Conservation (phyloP, 257 asterid species). For the Gynochthodes officinalis region DNA sequence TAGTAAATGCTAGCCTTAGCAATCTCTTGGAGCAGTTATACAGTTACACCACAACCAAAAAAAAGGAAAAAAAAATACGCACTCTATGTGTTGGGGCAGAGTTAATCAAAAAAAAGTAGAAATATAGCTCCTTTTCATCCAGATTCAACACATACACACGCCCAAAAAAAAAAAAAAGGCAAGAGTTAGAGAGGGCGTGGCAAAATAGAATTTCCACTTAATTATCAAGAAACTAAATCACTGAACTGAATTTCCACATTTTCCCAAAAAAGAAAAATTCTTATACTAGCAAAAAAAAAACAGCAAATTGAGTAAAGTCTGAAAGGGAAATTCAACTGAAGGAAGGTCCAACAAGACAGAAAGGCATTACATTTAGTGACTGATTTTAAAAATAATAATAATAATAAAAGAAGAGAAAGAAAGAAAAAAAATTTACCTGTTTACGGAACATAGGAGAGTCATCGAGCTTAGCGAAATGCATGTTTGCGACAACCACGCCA, state of each 20-base stretch:
- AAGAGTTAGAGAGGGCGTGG: neutral
- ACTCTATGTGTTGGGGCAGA: neutral
- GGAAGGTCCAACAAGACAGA: neutral
- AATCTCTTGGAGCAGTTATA: too few relatives aligned
- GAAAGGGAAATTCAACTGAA: neutral
- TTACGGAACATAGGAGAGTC: constrained; percentile 99
- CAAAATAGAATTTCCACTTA: neutral
- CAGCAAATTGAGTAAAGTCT: neutral
- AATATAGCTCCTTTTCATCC: neutral
- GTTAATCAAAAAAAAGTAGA: neutral
- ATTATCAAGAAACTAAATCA: neutral
- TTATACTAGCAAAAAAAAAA: neutral
- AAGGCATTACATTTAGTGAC: neutral
- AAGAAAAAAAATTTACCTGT: constrained; percentile 52
- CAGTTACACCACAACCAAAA: neutral
- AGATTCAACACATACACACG: too few relatives aligned
- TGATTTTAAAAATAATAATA: too few relatives aligned
- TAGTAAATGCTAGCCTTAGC: too few relatives aligned
- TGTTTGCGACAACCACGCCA: constrained; percentile 33
- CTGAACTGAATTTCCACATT: neutral
- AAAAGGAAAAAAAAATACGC: neutral
- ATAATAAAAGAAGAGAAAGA: neutral
- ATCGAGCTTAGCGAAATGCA: constrained; percentile 97
- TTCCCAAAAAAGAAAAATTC: neutral
- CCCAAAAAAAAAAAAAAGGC: too few relatives aligned